A percentile compares a stretch with the other conserved stretches of the same genome.
These are phyloP conservation scores for Emericellopsis cladophorae DNA, from an alignment of 2,329 filamentous ascomycete species.

Conservation along the genomic window DNA sequence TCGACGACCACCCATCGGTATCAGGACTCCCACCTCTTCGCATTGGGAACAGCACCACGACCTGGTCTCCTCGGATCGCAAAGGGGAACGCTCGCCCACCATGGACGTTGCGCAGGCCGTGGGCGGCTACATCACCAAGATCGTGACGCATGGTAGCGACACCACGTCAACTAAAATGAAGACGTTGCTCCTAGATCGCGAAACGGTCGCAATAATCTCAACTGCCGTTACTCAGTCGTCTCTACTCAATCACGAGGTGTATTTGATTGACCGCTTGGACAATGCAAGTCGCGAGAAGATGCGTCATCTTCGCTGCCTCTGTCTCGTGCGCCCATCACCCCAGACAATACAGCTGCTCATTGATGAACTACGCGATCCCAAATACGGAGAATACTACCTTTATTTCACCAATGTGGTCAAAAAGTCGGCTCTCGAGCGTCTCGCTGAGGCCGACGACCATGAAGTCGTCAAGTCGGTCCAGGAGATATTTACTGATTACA, in stretches of 20 bases:
- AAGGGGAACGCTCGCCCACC: slow-evolving; percentile 8
- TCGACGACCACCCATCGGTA: too few relatives aligned
- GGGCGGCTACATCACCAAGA: slow-evolving; percentile 90
- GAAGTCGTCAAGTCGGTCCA: slow-evolving; percentile 91
- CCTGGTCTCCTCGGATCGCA: too few relatives aligned
- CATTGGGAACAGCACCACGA: neutral
- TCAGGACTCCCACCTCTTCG: too few relatives aligned
- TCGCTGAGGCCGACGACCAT: slow-evolving; percentile 94
- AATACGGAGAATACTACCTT: slow-evolving; percentile 93
- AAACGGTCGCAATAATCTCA: slow-evolving; percentile 88
- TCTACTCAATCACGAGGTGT: slow-evolving; percentile 91
- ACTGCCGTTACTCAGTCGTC: slow-evolving; percentile 92
- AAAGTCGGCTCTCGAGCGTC: slow-evolving; percentile 85
- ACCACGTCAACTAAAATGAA: slow-evolving; percentile 86
- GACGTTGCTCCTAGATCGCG: slow-evolving; percentile 83
- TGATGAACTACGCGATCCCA: slow-evolving; percentile 89
- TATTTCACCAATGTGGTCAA: slow-evolving; percentile 98
- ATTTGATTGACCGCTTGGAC: slow-evolving; percentile 91
- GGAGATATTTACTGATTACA: slow-evolving; percentile 93
- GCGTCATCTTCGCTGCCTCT: slow-evolving; percentile 88
- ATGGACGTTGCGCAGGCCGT: slow-evolving; percentile 96
- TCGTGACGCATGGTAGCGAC: slow-evolving; percentile 67
- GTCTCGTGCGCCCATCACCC: slow-evolving; percentile 82
- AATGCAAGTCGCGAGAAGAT: slow-evolving; percentile 89
- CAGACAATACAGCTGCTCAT: slow-evolving; percentile 90